Base-by-base conservation (phyloP, 2,329 filamentous ascomycete genomes). In the Aspergillus melleus region DNA sequence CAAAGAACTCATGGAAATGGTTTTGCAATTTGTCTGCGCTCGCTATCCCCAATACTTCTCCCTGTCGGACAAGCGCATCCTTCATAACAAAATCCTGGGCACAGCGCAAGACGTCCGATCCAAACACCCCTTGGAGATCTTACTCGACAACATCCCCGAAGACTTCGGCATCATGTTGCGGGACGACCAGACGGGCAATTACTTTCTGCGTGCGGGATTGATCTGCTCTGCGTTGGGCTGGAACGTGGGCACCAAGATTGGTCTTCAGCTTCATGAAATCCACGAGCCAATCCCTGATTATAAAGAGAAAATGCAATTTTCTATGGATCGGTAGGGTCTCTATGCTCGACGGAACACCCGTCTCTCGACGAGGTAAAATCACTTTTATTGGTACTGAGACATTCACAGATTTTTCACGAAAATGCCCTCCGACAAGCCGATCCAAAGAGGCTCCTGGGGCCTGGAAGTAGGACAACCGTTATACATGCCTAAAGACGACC, bases 1-100 rank as follows among this genome's bases (percentile, higher is more conserved):
- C 72, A 92, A 92, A 70, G 92, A 96, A 68, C 79, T 95, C 6
- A 93, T 95, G 91, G 92, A 96, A 74, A 92, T 94, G 86, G 83
- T 82, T 2, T 66, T 96, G 3, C 90, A 94, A 64, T 96, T 94
- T 65, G 76, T 94, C n/a, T 90, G 86, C 61, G 82, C 86, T 3
- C 83, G 91, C 3, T 96, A 96, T 69, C 91, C 92, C 0, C 83
- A 87, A 6, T 87, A 90, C 65, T 96, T 96, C 73, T 79, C 79
- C 3, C 71, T 91, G 0, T 67, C 69, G 1, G 77, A 85, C 20
- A 83, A 81, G 4, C 83, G 80, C 44, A 72, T 84, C 2, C 84
- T 96, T 59, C 77, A 86, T 62, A 96, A 96, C 72, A 74, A 73
- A 36, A 88, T 96, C 36, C 80, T 96, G 1, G 75, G 80, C 4